Evolutionary conservation across 495 filamentous ascomycete genomes (phyloP), one percentile per base, ranked within the genome.

Genomic region (Aspergillus avenaceus): DNA sequence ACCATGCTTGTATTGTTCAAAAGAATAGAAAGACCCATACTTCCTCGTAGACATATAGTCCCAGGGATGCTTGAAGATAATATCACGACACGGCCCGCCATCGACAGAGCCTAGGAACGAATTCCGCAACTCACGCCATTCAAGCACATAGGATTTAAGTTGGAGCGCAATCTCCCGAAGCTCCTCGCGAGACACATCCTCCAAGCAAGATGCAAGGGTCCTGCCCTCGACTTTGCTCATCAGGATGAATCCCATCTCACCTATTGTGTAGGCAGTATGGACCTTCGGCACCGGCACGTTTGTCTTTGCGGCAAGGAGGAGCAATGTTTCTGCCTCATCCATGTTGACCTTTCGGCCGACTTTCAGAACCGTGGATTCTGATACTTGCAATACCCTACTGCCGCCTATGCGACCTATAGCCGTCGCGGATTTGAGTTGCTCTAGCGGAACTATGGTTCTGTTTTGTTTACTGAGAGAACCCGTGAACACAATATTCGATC

Each of bases 231-330:
- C 46, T 32, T 59, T 63, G 8, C 49, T 41, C 63, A 66, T 66
- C 19, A 63, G 37, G 41, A 69, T 69, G 50, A 61, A 66, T 24
- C 59, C 59, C 18, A 54, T 49, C 42, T 59, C 53, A 21, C 8
- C 50, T 23, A 59, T 54, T 25, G 31, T 47, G 25, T 62, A 62
- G 18, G 64, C 62, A 56, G 61, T 63, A 31, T 56, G 51, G 14
- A 67, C 54, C 27, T 59, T 16, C 5, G 64, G 64, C 4, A 67
- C 58, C 11, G 66, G 64, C n/a, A 69, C 53, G 41, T 41, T 60
- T 21, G 62, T 65, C 27, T 45, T 44, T 8, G 47, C 44, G 19
- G 45, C 44, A 11, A 65, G 18, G 23, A 67, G 56, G 25, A 31
- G 45, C 47, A 69, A 46, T 1, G 62, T 43, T 24, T 61, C 62